Evolutionary conservation across 2,329 filamentous ascomycete species (phyloP).

Genomic region (Neonectria magnoliae): DNA sequence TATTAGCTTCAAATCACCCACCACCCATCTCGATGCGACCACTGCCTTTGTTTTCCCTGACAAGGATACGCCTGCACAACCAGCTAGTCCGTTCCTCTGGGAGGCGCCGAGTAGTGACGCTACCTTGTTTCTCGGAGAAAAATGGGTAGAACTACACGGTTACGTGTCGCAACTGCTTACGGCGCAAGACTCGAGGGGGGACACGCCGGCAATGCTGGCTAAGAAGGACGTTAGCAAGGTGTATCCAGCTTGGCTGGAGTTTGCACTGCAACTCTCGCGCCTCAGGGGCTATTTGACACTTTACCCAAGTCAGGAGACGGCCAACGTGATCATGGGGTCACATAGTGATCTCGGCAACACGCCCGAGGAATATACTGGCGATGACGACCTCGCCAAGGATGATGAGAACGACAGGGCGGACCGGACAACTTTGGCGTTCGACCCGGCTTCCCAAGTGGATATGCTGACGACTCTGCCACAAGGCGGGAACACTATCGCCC

Average conservation of each 20-base stretch:
- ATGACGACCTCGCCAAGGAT: constrained; percentile 37
- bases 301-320: constrained; percentile 74
- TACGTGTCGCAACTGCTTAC: constrained; percentile 75
- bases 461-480: constrained; percentile 61
- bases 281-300: constrained; percentile 81
- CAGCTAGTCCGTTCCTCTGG: constrained; percentile 77
- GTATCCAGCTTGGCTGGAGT: constrained; percentile 81
- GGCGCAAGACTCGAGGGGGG: constrained; percentile 48
- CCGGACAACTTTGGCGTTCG: constrained; percentile 46
- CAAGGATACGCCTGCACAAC: constrained; percentile 37
- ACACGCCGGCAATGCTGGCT: constrained; percentile 53
- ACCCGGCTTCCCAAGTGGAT: constrained; percentile 53
- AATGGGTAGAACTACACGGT: constrained; percentile 86
- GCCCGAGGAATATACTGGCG: constrained; percentile 73
- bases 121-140: constrained; percentile 82
- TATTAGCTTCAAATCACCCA: constrained; percentile 81
- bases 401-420: constrained; percentile 44
- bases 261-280: constrained; percentile 79
- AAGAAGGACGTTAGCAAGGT: constrained; percentile 72
- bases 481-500: constrained; percentile 54
- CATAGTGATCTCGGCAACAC: constrained; percentile 78
- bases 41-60: constrained; percentile 61
- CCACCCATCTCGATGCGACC: constrained; percentile 69
- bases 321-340: constrained; percentile 70
- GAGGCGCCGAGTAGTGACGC: constrained; percentile 87